A percentile compares a stretch with the other conserved stretches of the same genome.
These are phyloP conservation scores for Sonneratia caseolaris DNA, from an alignment of 345 rosid species.

Conservation along the genomic window DNA sequence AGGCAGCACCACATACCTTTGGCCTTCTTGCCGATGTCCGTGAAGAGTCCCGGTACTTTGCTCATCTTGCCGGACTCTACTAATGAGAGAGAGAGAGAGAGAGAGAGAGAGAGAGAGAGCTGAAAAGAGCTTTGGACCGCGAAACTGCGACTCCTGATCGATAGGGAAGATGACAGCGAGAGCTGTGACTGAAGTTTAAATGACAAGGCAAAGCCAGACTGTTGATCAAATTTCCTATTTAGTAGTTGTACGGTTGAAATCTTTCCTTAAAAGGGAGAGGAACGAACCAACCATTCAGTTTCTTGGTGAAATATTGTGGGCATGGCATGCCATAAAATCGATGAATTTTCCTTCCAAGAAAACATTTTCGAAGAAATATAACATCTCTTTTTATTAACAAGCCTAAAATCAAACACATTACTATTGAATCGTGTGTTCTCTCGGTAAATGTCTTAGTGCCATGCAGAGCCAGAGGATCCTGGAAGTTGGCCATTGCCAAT, in stretches of 20 bases:
- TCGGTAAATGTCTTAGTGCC: too few species aligned
- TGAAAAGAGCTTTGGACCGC: not conserved
- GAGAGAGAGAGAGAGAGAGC: not conserved
- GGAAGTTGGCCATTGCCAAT: too few species aligned
- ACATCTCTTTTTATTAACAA: too few species aligned
- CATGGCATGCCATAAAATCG: too few species aligned
- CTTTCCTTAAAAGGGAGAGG: too few species aligned
- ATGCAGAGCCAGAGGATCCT: not conserved
- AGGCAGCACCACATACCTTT: slow-evolving; percentile 36
- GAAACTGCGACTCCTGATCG: not conserved
- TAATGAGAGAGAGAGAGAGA: slow-evolving; percentile 1
- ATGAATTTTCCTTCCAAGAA: too few species aligned
- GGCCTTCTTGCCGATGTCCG: slow-evolving; percentile 87
- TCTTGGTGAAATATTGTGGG: too few species aligned
- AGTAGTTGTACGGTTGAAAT: not conserved
- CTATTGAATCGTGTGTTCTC: too few species aligned
- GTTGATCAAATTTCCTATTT: not conserved
- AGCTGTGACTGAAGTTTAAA: not conserved
- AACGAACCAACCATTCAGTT: too few species aligned
- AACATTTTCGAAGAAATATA: too few species aligned
- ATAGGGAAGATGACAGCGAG: not conserved
- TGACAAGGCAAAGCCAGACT: not conserved
- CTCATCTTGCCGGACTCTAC: slow-evolving; percentile 32
- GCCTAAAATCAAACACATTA: too few species aligned
- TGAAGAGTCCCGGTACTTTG: slow-evolving; percentile 89